phyloP scores from a whole-genome alignment of 1,284 basidiomycete species.

The Nidula niveotomentosa region DNA sequence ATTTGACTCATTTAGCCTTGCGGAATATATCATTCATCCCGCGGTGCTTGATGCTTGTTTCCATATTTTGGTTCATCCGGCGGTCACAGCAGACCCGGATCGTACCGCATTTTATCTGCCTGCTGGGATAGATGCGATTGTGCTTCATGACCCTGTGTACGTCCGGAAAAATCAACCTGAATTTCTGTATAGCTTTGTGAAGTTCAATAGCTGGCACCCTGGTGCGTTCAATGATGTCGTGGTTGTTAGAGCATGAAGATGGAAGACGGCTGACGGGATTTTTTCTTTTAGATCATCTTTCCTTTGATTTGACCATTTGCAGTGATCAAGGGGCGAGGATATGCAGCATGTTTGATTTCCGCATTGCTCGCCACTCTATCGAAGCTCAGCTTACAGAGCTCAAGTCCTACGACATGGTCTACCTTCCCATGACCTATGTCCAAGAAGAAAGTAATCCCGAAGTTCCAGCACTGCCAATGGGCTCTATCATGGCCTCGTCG shows the following conservation, averaged over 20 bases:
- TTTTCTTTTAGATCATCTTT: conserved; percentile 7
- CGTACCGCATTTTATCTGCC: conserved; percentile 19
- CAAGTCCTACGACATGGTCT: no score
- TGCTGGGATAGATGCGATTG: conserved; percentile 11
- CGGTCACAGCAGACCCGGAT: conserved; percentile 16
- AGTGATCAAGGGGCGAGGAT: conserved; percentile 1
- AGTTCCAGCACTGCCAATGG: no score
- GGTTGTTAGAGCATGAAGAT: background rate
- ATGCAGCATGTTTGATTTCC: conserved; percentile 3
- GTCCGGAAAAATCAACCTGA: conserved; percentile 6
- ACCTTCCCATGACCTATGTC: no score
- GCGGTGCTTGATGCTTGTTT: conserved; percentile 28
- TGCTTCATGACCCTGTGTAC: conserved; percentile 11
- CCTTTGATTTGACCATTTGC: conserved; percentile 11
- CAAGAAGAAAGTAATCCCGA: no score
- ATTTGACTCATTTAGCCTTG: conserved; percentile 11
- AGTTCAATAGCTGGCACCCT: conserved; percentile 16
- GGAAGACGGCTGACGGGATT: background rate
- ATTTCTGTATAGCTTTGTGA: conserved; percentile 14
- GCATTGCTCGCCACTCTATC: background rate
- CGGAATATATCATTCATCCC: conserved; percentile 34
- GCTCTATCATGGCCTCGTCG: no score
- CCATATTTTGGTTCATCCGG: conserved; percentile 13
- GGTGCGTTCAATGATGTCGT: conserved; percentile 9
- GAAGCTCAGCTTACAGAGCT: no score